Conservation (phyloP, 2,329 filamentous ascomycete species). For the Monilinia aucupariae region DNA sequence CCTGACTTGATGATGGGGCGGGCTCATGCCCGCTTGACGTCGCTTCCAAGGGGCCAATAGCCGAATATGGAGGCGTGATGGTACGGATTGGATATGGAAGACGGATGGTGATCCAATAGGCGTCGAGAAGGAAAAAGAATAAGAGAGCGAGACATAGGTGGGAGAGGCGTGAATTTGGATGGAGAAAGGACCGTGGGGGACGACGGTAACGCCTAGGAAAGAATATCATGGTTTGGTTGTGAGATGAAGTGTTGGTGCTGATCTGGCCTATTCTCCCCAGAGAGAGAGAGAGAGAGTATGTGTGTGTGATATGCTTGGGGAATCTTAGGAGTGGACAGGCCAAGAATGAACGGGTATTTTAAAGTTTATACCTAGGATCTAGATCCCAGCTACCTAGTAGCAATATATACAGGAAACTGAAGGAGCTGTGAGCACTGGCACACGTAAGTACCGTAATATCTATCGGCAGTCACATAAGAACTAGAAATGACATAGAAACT, state of each 20-base stretch:
- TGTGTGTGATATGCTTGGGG: neutral
- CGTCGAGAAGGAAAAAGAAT: neutral
- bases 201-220: slow-evolving; percentile 10
- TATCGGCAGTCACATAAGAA: neutral
- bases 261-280: neutral
- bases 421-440: neutral
- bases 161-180: slow-evolving; percentile 4
- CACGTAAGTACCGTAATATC: neutral
- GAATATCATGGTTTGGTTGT: slow-evolving; percentile 6
- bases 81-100: slow-evolving; percentile 8
- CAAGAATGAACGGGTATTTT: neutral
- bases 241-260: neutral
- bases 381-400: neutral
- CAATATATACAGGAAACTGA: neutral
- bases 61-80: slow-evolving; percentile 1
- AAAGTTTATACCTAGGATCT: neutral
- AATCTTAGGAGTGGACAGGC: neutral
- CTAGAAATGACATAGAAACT: neutral
- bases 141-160: neutral
- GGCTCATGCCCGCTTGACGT: neutral
- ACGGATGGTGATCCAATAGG: slow-evolving; percentile 4
- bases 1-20: neutral
- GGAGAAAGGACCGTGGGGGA: slow-evolving; percentile 8
- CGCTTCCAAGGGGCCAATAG: neutral
- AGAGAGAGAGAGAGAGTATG: too few relatives aligned